Evolutionary conservation across 2,329 filamentous ascomycete species (phyloP).

Genomic region (Cordyceps cateniannulata): DNA sequence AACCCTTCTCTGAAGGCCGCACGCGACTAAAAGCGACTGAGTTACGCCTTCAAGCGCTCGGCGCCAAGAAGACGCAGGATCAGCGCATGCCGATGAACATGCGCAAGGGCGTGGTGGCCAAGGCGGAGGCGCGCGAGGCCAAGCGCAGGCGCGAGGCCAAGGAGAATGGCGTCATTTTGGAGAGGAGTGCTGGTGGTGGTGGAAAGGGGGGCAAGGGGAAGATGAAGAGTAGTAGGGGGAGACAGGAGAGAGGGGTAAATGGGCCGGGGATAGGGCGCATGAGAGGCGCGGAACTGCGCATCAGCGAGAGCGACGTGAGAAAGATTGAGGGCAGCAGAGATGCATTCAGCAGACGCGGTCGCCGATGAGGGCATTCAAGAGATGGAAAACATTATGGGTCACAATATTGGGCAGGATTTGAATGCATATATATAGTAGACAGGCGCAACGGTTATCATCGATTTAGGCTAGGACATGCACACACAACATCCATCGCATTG

Average conservation of each 20-base stretch:
- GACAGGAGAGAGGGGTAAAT: constrained; percentile 57
- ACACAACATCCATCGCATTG: neutral
- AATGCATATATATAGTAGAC: neutral
- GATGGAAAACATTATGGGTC: neutral
- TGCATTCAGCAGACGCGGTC: constrained; percentile 24
- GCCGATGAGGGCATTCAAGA: neutral
- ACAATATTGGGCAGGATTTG: neutral
- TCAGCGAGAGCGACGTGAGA: constrained; percentile 71
- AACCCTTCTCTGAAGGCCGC: constrained; percentile 52
- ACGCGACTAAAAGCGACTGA: constrained; percentile 78
- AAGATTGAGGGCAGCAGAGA: constrained; percentile 55
- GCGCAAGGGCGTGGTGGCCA: constrained; percentile 74
- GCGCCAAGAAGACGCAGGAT: constrained; percentile 64
- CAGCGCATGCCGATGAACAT: constrained; percentile 83
- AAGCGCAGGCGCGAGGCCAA: constrained; percentile 70
- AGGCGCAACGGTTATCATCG: neutral
- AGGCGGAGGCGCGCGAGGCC: constrained; percentile 58
- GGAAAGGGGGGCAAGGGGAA: constrained; percentile 30
- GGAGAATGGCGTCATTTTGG: constrained; percentile 87
- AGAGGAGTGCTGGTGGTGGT: constrained; percentile 36
- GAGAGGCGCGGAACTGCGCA: constrained; percentile 67
- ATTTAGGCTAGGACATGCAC: neutral
- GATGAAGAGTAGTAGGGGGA: constrained; percentile 36
- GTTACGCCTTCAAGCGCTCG: constrained; percentile 73
- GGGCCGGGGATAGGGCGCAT: constrained; percentile 76